Conservation (phyloP, 1,284 basidiomycete genomes). For the Heterobasidion parviporum region DNA sequence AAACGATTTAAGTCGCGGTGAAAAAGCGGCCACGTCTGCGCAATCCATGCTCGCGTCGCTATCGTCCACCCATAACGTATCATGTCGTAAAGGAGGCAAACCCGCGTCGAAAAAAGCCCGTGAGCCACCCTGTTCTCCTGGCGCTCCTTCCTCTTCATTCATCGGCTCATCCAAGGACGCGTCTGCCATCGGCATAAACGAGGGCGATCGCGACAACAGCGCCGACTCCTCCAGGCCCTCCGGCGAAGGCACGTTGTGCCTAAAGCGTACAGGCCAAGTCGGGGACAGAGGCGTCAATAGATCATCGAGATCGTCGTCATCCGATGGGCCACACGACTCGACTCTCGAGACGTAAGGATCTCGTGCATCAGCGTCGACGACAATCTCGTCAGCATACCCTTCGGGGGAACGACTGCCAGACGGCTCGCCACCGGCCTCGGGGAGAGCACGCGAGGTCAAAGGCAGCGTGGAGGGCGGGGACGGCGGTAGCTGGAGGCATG, state of each 20-base stretch:
- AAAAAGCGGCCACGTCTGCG: not conserved
- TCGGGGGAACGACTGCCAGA: not conserved
- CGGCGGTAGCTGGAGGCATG: constrained; percentile 20
- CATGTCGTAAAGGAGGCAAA: not conserved
- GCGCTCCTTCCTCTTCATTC: not conserved
- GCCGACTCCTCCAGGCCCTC: constrained; percentile 8
- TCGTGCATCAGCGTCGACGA: not conserved
- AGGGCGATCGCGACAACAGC: constrained; percentile 5
- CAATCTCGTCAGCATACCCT: not conserved
- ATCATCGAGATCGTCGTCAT: constrained; percentile 3
- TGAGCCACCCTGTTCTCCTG: not conserved
- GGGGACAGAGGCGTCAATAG: constrained; percentile 12
- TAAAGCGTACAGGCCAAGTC: constrained; percentile 5
- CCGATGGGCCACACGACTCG: not conserved
- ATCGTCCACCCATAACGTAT: not conserved
- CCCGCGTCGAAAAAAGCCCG: not conserved
- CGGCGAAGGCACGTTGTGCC: not conserved
- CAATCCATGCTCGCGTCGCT: not conserved
- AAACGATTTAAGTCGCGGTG: not conserved
- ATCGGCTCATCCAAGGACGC: not conserved
- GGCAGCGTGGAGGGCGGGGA: constrained; percentile 37
- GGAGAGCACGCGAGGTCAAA: constrained; percentile 25
- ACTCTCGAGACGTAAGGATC: not conserved
- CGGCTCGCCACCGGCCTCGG: constrained; percentile 19
- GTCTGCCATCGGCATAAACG: not conserved